Base-by-base conservation (phyloP, 2,329 filamentous ascomycete genomes). In the Ophiostoma angusticollis region DNA sequence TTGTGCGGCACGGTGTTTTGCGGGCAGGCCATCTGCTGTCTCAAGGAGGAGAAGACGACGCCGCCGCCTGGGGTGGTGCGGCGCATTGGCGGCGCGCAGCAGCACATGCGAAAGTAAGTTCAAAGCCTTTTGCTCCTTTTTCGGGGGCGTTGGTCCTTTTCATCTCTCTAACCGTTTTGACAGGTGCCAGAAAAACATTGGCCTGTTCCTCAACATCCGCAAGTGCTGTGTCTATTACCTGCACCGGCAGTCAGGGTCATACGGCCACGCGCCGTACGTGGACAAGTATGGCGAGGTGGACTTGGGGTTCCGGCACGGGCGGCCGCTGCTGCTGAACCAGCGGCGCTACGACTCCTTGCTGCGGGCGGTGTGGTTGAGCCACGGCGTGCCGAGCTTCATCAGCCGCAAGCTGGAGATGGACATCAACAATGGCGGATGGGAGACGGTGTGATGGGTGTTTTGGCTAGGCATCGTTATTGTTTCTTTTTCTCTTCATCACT, bases 1-100 rank as follows among this genome's bases (percentile, higher is more conserved):
- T 85, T 95, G 62, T 98, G 91, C 54, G 89, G 91, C 24, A 86
- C 87, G n/a, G 84, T 98, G 29, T 89, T 95, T 59, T 98, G 91
- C 60, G 85, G 82, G 9, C 91, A 98, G 63, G 85, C 82, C 32
- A 80, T 87, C 33, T 98, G 91, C 62, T 98, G 91, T 57, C 75
- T 84, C 53, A 78, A 77, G 50, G 67, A 75, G 43, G 73, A 72
- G 41, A 60, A 59, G 31, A 58, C 58, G 50, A 29, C 56, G 54
- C 13, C 57, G 61, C 31, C 64, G 62, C 38, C 52, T 55, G 6
- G 47, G 57, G n/a, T n/a, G n/a, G n/a, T n/a, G 37, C 64, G 56
- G 37, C 61, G 69, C 47, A 72, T 84, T 44, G 87, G 87, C 32
- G 87, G 93, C 23, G 89, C 84, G 47, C 87, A 89, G 58, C 84